These are phyloP conservation scores for Fusarium zealandicum DNA, from an alignment of 2,329 filamentous ascomycete species.

Conservation along the genomic window DNA sequence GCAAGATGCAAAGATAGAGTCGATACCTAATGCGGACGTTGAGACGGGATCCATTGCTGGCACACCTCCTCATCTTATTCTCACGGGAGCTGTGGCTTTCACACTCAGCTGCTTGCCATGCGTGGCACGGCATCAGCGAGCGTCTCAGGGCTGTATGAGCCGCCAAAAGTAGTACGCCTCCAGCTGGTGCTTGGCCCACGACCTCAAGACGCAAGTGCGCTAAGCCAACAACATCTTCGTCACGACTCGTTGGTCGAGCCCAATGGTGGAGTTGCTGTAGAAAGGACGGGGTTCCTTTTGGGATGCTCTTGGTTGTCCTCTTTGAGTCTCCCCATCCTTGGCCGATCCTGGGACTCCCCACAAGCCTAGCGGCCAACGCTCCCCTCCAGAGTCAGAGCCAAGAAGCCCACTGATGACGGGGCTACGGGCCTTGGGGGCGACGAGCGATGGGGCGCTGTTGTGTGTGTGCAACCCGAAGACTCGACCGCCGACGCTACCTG, in stretches of 20 bases:
- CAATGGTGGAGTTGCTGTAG: constrained; percentile 26
- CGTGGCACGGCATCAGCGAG: background rate
- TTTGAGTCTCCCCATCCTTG: constrained; percentile 25
- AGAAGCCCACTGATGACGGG: constrained; percentile 33
- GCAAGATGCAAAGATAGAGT: constrained; percentile 4
- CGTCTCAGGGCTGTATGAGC: constrained; percentile 4
- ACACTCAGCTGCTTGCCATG: constrained; percentile 5
- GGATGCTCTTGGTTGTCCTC: constrained; percentile 19
- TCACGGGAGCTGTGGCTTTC: constrained; percentile 12
- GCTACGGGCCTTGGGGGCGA: constrained; percentile 32
- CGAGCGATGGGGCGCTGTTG: constrained; percentile 21
- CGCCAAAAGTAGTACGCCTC: constrained; percentile 5
- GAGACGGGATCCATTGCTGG: constrained; percentile 16
- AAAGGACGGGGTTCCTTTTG: constrained; percentile 14
- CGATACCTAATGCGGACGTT: constrained; percentile 17
- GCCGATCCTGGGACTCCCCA: constrained; percentile 32
- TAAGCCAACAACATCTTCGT: constrained; percentile 30
- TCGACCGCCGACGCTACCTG: constrained; percentile 22
- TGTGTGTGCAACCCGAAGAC: constrained; percentile 33
- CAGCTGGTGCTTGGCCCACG: background rate
- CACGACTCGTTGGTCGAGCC: constrained; percentile 27
- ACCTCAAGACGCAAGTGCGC: constrained; percentile 22
- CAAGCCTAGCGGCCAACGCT: constrained; percentile 30
- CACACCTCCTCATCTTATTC: constrained; percentile 18
- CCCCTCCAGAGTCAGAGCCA: constrained; percentile 25